phyloP scores from a whole-genome alignment of 176 grass and related monocot species.

The Musa beccarii region DNA sequence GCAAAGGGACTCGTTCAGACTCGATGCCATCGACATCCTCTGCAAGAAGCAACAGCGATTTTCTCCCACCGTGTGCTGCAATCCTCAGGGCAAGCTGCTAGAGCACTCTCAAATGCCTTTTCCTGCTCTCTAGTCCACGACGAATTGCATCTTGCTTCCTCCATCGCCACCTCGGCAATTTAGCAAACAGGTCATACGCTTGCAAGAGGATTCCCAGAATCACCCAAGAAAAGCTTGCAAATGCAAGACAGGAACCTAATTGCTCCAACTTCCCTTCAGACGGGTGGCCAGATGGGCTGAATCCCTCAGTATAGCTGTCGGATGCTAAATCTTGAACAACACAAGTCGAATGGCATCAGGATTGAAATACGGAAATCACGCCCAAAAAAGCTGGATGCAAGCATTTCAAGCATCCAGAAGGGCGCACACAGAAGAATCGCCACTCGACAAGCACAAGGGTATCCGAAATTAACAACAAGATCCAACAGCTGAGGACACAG shows the following conservation, averaged over 20 bases:
- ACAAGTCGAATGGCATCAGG: too few species aligned
- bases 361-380: too few species aligned
- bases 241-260: too few species aligned
- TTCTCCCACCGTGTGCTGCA: constrained; percentile 34
- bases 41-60: constrained; percentile 42
- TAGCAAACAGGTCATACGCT: too few species aligned
- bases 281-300: not conserved
- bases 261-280: not conserved
- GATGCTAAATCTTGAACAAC: not conserved
- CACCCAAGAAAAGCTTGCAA: too few species aligned
- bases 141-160: not conserved
- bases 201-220: too few species aligned
- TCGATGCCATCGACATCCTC: constrained; percentile 74
- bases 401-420: too few species aligned
- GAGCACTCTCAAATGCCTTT: not conserved
- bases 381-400: too few species aligned
- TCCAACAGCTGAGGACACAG: too few species aligned
- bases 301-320: not conserved
- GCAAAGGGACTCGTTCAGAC: constrained; percentile 28
- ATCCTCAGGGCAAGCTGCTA: not conserved
- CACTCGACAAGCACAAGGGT: too few species aligned
- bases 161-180: not conserved
- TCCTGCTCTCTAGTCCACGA: constrained; percentile 4
- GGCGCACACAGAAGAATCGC: too few species aligned
- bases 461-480: too few species aligned